Conservation (phyloP, 2,329 filamentous ascomycete species). For the Exserohilum rostratum region DNA sequence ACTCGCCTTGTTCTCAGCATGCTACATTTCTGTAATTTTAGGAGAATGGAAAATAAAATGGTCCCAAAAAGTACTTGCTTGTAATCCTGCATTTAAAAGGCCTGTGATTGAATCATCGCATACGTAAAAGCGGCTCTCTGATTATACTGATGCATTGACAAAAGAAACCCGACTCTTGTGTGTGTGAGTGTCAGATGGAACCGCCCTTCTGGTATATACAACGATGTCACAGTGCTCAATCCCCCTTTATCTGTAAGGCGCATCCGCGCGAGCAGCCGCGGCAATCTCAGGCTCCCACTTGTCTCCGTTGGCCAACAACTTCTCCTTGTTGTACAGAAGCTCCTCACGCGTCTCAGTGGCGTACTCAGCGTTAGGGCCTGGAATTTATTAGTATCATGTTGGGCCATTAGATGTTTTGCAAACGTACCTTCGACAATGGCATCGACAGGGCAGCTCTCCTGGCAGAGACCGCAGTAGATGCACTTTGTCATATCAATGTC, state of each 20-base stretch:
- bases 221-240: slow-evolving; percentile 11
- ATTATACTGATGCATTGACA: slow-evolving; percentile 20
- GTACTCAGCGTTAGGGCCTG: slow-evolving; percentile 74
- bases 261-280: slow-evolving; percentile 88
- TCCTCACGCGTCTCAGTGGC: slow-evolving; percentile 85
- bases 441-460: slow-evolving; percentile 98
- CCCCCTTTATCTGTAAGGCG: slow-evolving; percentile 65
- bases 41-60: not conserved
- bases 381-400: slow-evolving; percentile 18
- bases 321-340: slow-evolving; percentile 97
- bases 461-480: slow-evolving; percentile 99
- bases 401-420: not conserved
- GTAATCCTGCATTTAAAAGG: not conserved
- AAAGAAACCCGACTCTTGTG: slow-evolving; percentile 29
- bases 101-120: not conserved
- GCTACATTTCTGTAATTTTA: not conserved
- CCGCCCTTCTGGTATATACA: slow-evolving; percentile 43
- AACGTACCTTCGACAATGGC: slow-evolving; percentile 77
- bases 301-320: slow-evolving; percentile 75
- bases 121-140: not conserved
- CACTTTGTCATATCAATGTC: slow-evolving; percentile 99
- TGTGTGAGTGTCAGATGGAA: slow-evolving; percentile 20
- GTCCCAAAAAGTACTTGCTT: not conserved
- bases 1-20: not conserved
- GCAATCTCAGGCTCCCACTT: slow-evolving; percentile 96